These are phyloP conservation scores for Phaffomyces antillensis DNA, from an alignment of 805 yeast species.

Conservation along the genomic window DNA sequence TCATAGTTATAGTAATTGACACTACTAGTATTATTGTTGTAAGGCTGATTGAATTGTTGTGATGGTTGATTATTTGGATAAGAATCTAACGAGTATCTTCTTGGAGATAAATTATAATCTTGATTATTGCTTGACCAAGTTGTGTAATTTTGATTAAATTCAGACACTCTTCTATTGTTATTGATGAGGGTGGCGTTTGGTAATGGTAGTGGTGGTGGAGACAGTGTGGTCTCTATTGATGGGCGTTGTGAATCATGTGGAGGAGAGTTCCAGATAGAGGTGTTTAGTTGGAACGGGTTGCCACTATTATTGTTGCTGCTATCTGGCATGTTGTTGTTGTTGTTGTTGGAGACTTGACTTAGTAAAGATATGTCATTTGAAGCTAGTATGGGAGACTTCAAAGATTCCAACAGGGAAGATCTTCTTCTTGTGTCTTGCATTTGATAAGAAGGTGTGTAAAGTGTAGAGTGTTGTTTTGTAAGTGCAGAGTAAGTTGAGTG, in stretches of 20 bases:
- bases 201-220: not conserved
- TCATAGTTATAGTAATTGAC: not conserved
- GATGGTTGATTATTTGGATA: not conserved
- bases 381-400: constrained; percentile 10
- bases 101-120: constrained; percentile 7
- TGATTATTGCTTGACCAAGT: constrained; percentile 3
- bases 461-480: not conserved
- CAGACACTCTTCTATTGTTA: constrained; percentile 5
- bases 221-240: too few species aligned
- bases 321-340: not conserved
- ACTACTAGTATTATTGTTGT: constrained; percentile 6
- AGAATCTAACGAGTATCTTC: constrained; percentile 15
- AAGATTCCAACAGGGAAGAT: constrained; percentile 8
- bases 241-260: too few species aligned
- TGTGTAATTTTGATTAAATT: constrained; percentile 5
- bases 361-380: constrained; percentile 2
- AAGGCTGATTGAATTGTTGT: constrained; percentile 2
- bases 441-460: not conserved
- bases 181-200: not conserved
- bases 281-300: constrained; percentile 13
- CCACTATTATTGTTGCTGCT: constrained; percentile 1
- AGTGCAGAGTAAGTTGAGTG: too few species aligned
- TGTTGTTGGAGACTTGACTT: not conserved
- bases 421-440: constrained; percentile 8
- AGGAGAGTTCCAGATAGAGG: constrained; percentile 8